These are phyloP conservation scores for Boletellus ananiceps DNA, from an alignment of 768 basidiomycete genomes.

Conservation along the genomic window DNA sequence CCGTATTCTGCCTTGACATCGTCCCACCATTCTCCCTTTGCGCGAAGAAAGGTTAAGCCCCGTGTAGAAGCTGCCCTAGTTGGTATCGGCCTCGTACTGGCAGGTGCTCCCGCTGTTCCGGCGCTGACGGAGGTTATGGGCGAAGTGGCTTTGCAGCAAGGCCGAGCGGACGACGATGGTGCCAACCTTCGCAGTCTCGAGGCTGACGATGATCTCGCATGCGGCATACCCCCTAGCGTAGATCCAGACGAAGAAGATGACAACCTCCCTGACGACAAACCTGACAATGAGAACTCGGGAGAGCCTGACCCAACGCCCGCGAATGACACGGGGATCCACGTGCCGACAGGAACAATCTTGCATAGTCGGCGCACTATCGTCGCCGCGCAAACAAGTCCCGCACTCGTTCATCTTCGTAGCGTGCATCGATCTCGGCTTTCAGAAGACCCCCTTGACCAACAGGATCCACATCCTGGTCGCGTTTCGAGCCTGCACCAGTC, in stretches of 20 bases:
- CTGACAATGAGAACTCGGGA: constrained; percentile 21
- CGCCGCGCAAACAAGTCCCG: constrained; percentile 71
- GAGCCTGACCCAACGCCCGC: constrained; percentile 10
- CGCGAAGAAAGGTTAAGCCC: constrained; percentile 63
- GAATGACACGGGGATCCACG: constrained; percentile 14
- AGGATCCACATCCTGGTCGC: constrained; percentile 39
- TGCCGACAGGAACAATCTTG: constrained; percentile 9
- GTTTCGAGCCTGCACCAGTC: constrained; percentile 57
- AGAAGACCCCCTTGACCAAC: constrained; percentile 71
- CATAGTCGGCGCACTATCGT: constrained; percentile 47
- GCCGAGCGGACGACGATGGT: constrained; percentile 64
- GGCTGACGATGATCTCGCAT: constrained; percentile 38
- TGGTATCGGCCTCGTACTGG: constrained; percentile 79
- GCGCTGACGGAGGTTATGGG: constrained; percentile 69
- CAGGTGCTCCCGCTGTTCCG: constrained; percentile 75
- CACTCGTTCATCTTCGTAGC: constrained; percentile 56
- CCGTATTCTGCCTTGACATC: constrained; percentile 64
- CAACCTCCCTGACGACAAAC: constrained; percentile 42
- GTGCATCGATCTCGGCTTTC: constrained; percentile 54
- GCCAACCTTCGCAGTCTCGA: constrained; percentile 47
- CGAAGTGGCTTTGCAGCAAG: constrained; percentile 85
- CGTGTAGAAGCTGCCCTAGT: constrained; percentile 72
- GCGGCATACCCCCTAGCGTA: constrained; percentile 17
- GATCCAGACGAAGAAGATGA: constrained; percentile 38
- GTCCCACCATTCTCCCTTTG: constrained; percentile 45